phyloP scores from a whole-genome alignment of 306 rosid genomes.

The Cicer cuneatum region DNA sequence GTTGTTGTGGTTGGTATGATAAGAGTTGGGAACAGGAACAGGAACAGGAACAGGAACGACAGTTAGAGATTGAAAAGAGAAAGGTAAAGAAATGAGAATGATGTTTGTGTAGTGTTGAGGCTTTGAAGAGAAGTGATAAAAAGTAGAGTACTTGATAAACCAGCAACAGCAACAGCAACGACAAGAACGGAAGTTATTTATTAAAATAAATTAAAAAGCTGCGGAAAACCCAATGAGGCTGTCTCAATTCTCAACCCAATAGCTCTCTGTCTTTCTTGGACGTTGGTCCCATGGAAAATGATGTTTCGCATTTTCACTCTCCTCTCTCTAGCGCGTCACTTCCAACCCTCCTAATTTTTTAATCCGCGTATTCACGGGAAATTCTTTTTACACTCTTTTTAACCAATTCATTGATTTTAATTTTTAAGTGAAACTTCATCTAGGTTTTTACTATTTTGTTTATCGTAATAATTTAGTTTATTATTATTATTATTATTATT shows the following conservation, averaged over 20 bases:
- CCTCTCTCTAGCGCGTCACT: constrained; percentile 39
- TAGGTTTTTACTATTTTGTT: no score
- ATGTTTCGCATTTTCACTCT: constrained; percentile 38
- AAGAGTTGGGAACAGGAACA: constrained; percentile 28
- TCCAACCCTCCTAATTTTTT: constrained; percentile 4
- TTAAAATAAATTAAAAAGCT: constrained; percentile 28
- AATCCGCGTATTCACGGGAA: no score
- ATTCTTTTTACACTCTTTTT: no score
- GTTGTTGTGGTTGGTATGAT: constrained; percentile 14
- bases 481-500: no score
- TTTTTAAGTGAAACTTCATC: no score
- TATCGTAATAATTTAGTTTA: no score
- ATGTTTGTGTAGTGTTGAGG: not conserved
- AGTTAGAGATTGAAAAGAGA: constrained; percentile 23
- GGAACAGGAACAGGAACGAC: constrained; percentile 9
- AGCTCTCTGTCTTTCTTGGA: constrained; percentile 45
- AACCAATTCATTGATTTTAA: no score
- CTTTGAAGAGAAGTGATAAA: constrained; percentile 28
- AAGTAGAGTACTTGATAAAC: not conserved
- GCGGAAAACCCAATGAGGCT: constrained; percentile 52
- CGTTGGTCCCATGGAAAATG: constrained; percentile 57
- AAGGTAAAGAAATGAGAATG: not conserved
- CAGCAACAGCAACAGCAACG: constrained; percentile 44
- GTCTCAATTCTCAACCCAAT: constrained; percentile 41
- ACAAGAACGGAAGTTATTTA: constrained; percentile 36